Percentiles rank a stretch among this genome's conserved stretches.
These are phyloP conservation scores for Hemileccinum impolitum DNA, from an alignment of 768 basidiomycete genomes.

Conservation along the genomic window DNA sequence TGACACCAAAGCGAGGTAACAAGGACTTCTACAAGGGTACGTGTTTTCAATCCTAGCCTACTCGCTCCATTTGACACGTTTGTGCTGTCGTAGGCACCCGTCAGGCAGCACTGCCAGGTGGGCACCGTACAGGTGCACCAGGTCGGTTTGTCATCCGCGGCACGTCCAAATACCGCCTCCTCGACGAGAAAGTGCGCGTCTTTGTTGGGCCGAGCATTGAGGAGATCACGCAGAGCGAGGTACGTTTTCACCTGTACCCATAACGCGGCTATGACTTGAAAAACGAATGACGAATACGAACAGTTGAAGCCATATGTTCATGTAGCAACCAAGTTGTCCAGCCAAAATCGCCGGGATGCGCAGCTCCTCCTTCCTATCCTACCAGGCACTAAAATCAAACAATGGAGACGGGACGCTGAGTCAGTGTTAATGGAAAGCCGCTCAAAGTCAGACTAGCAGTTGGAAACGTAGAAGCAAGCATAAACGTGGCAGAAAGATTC, in stretches of 20 bases:
- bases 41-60: slow-evolving; percentile 2
- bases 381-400: slow-evolving; percentile 23
- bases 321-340: slow-evolving; percentile 19
- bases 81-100: slow-evolving; percentile 57
- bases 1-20: slow-evolving; percentile 86
- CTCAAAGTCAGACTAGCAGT: neutral
- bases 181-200: slow-evolving; percentile 81
- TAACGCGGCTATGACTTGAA: neutral
- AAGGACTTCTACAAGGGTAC: slow-evolving; percentile 98
- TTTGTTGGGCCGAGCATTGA: slow-evolving; percentile 77
- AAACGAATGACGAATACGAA: neutral
- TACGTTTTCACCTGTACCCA: slow-evolving; percentile 32
- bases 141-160: slow-evolving; percentile 79
- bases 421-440: neutral
- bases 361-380: slow-evolving; percentile 25
- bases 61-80: neutral
- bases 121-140: slow-evolving; percentile 83
- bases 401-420: slow-evolving; percentile 24
- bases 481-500: neutral
- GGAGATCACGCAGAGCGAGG: slow-evolving; percentile 54
- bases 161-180: slow-evolving; percentile 73
- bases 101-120: slow-evolving; percentile 79
- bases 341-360: slow-evolving; percentile 23
- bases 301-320: slow-evolving; percentile 31
- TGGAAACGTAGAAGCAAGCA: neutral